Evolutionary conservation across 2,329 filamentous ascomycete species (phyloP).

Genomic region (Cercospora sp.): DNA sequence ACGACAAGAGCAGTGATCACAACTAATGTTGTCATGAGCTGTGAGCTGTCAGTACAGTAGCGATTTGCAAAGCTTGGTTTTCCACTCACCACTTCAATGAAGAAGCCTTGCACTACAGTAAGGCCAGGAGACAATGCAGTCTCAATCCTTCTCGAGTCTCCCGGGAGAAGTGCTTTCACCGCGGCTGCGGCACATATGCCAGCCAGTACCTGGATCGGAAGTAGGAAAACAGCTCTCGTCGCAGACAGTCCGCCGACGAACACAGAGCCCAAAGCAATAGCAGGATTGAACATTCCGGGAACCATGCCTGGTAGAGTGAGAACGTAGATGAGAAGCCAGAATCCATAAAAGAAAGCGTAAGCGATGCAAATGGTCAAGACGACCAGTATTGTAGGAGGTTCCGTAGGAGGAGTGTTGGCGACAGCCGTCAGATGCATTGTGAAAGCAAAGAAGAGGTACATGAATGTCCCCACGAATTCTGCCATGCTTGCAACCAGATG

Average conservation of each 20-base stretch:
- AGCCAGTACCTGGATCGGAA: slow-evolving; percentile 36
- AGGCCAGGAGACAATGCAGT: slow-evolving; percentile 33
- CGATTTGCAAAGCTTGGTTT: neutral
- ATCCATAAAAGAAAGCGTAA: slow-evolving; percentile 36
- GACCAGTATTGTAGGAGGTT: slow-evolving; percentile 24
- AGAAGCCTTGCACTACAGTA: slow-evolving; percentile 35
- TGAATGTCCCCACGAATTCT: slow-evolving; percentile 40
- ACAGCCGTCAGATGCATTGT: slow-evolving; percentile 33
- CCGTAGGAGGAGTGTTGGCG: slow-evolving; percentile 25
- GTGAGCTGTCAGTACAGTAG: slow-evolving; percentile 12
- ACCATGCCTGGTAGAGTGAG: slow-evolving; percentile 37
- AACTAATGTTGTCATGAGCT: slow-evolving; percentile 37
- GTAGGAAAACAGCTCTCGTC: slow-evolving; percentile 33
- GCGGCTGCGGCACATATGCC: slow-evolving; percentile 37
- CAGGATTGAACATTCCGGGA: slow-evolving; percentile 37
- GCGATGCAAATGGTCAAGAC: slow-evolving; percentile 32
- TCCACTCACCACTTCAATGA: slow-evolving; percentile 37
- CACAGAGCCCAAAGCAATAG: slow-evolving; percentile 37
- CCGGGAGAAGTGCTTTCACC: slow-evolving; percentile 35
- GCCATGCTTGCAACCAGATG: slow-evolving; percentile 31
- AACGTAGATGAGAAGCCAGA: slow-evolving; percentile 36
- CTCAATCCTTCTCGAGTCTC: slow-evolving; percentile 30
- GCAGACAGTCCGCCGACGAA: slow-evolving; percentile 30
- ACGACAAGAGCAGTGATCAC: slow-evolving; percentile 39
- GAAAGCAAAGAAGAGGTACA: slow-evolving; percentile 41